phyloP scores from a whole-genome alignment of 257 asterid genomes.

The Nicotiana tomentosiformis region DNA sequence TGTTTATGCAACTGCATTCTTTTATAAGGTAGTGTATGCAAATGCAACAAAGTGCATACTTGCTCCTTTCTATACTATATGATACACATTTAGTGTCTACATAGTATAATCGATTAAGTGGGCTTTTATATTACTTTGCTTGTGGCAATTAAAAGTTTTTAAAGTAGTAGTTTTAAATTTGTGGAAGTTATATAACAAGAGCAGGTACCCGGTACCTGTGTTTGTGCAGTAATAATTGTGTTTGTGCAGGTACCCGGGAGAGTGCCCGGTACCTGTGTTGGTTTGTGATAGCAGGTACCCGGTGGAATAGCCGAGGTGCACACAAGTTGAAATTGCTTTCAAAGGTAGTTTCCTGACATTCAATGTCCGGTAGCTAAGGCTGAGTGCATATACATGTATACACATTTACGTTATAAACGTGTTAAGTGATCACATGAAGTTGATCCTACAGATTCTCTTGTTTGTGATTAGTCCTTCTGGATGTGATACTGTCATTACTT shows the following conservation, averaged over 20 bases:
- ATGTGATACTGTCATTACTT: neutral
- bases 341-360: neutral
- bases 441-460: neutral
- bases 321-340: neutral
- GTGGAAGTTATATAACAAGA: neutral
- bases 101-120: neutral
- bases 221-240: neutral
- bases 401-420: neutral
- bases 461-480: neutral
- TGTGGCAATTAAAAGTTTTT: neutral
- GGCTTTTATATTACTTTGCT: neutral
- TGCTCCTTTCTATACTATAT: too few species aligned
- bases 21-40: neutral
- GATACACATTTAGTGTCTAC: neutral
- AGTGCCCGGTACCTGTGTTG: too few species aligned
- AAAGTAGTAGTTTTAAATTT: neutral
- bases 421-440: neutral
- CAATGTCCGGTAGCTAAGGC: neutral
- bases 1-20: neutral
- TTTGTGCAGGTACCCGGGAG: neutral
- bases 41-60: too few species aligned
- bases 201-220: too few species aligned
- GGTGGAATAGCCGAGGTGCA: too few species aligned
- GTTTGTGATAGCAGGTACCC: too few species aligned
- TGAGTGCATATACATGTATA: neutral